phyloP scores from a whole-genome alignment of 306 rosid species.

The Trichosanthes truncata region DNA sequence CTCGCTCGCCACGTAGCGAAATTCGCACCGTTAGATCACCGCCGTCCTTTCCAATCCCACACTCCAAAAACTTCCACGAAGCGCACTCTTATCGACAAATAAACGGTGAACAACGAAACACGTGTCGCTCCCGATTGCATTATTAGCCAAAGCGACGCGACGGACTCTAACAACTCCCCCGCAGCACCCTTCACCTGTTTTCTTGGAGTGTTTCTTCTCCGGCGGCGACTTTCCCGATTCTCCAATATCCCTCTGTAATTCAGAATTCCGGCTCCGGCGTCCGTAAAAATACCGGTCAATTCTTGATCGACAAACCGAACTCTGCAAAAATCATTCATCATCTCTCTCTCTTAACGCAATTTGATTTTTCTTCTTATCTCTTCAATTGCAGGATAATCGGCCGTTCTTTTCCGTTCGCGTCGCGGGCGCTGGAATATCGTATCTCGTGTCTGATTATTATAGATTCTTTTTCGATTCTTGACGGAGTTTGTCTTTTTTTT shows the following conservation, averaged over 20 bases:
- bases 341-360: neutral
- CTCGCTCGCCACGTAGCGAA: neutral
- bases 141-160: slow-evolving; percentile 36
- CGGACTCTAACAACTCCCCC: slow-evolving; percentile 30
- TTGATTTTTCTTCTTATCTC: neutral
- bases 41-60: slow-evolving; percentile 17
- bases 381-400: neutral
- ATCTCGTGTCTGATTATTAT: neutral
- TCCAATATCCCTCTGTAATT: neutral
- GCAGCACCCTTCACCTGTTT: slow-evolving; percentile 7
- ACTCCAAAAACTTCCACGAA: neutral
- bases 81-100: slow-evolving; percentile 16
- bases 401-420: neutral
- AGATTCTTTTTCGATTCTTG: neutral
- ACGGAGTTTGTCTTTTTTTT: neutral
- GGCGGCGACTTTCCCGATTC: neutral
- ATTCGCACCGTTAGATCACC: neutral
- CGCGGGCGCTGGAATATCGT: neutral
- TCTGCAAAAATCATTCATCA: slow-evolving; percentile 5
- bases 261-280: neutral
- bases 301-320: neutral
- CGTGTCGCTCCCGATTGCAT: slow-evolving; percentile 28
- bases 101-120: slow-evolving; percentile 16
- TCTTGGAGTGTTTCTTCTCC: slow-evolving; percentile 10
- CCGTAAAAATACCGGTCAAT: neutral